These are phyloP conservation scores for Balamuthia mandrillaris DNA, from an alignment of 208 protist species.

Conservation along the genomic window DNA sequence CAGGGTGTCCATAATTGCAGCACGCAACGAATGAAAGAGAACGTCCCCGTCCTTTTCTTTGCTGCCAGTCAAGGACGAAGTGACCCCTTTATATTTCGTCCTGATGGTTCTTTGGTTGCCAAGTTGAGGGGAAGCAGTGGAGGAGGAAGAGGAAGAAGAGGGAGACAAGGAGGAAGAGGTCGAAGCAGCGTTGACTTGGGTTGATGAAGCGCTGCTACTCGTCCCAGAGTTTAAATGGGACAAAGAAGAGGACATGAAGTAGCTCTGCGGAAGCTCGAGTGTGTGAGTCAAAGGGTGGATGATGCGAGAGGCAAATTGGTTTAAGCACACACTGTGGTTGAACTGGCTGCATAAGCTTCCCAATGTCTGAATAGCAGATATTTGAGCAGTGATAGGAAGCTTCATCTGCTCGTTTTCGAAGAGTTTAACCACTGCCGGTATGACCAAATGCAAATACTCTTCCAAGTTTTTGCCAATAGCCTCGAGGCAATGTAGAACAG, in stretches of 20 bases:
- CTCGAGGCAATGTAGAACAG: constrained; percentile 66
- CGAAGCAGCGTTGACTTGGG: too few species aligned
- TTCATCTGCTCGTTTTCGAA: constrained; percentile 65
- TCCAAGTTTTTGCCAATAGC: constrained; percentile 78
- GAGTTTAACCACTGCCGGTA: constrained; percentile 72
- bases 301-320: constrained; percentile 74
- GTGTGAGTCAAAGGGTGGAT: constrained; percentile 67
- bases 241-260: too few species aligned
- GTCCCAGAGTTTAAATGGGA: too few species aligned
- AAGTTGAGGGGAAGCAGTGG: too few species aligned
- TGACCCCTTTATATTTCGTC: too few species aligned
- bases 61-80: too few species aligned
- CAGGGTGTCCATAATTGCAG: constrained; percentile 61
- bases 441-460: constrained; percentile 85
- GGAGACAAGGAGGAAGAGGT: too few species aligned
- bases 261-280: too few species aligned
- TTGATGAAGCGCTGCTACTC: too few species aligned
- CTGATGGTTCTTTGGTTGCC: too few species aligned
- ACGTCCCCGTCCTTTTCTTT: background rate
- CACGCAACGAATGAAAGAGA: constrained; percentile 33
- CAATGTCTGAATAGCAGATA: constrained; percentile 66
- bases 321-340: constrained; percentile 67
- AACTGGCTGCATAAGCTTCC: constrained; percentile 64
- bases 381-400: constrained; percentile 27
- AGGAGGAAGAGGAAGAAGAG: too few species aligned